These are phyloP conservation scores for Elsinoe ampelina DNA, from an alignment of 2,329 filamentous ascomycete genomes.

Conservation along the genomic window DNA sequence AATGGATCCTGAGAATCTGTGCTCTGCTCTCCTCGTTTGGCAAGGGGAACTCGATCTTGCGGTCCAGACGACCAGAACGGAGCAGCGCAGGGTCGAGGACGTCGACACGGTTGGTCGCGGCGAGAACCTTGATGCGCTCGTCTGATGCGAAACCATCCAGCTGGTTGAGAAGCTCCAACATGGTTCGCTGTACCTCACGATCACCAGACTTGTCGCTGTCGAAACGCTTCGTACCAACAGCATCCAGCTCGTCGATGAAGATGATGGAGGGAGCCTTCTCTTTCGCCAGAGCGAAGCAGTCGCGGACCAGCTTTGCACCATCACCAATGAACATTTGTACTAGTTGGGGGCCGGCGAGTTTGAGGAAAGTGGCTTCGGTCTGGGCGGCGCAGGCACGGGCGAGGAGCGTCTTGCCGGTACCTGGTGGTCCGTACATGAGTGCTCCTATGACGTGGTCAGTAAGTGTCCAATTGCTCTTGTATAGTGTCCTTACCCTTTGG, in stretches of 20 bases:
- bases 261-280: constrained; percentile 99
- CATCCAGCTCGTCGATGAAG: constrained; percentile 97
- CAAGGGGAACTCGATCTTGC: constrained; percentile 98
- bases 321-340: constrained; percentile 99
- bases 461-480: background rate
- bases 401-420: constrained; percentile 83
- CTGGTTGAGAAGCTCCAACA: constrained; percentile 98
- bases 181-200: constrained; percentile 94
- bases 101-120: constrained; percentile 89
- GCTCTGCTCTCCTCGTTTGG: constrained; percentile 93
- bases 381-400: constrained; percentile 94
- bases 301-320: constrained; percentile 91
- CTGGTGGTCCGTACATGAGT: constrained; percentile 92
- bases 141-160: constrained; percentile 96
- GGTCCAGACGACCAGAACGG: constrained; percentile 92
- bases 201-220: constrained; percentile 98
- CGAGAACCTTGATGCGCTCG: constrained; percentile 91
- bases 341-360: constrained; percentile 91
- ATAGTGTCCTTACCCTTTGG: constrained; percentile 65
- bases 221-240: constrained; percentile 97
- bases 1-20: constrained; percentile 96
- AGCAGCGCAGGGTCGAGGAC: constrained; percentile 88
- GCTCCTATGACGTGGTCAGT: constrained; percentile 52
- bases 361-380: constrained; percentile 97
- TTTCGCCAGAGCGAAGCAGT: constrained; percentile 95